A percentile compares a stretch with the other conserved stretches of the same genome.
phyloP scores from a whole-genome alignment of 1,284 basidiomycete genomes.

The Malassezia globosa region DNA sequence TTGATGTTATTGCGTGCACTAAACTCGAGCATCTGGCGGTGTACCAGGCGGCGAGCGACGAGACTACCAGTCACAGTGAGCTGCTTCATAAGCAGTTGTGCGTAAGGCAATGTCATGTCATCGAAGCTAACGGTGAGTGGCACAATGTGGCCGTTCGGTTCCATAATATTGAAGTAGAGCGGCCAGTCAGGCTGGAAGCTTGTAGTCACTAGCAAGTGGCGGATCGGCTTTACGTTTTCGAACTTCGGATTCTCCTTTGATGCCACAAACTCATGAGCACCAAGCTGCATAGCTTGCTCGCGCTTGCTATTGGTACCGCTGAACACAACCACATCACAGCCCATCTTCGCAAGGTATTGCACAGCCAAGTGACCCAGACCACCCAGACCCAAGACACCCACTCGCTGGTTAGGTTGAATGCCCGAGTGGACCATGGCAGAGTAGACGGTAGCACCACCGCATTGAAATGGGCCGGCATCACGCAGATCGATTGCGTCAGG shows the following conservation, averaged over 20 bases:
- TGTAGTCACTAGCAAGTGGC: conserved; percentile 35
- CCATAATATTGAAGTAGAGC: conserved; percentile 29
- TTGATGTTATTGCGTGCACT: conserved; percentile 26
- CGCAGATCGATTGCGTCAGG: conserved; percentile 32
- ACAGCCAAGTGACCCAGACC: conserved; percentile 48
- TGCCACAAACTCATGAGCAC: conserved; percentile 48
- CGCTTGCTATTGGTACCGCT: conserved; percentile 43
- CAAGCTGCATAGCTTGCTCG: conserved; percentile 47
- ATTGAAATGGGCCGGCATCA: conserved; percentile 48
- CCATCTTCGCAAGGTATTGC: conserved; percentile 46
- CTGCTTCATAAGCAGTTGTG: conserved; percentile 30
- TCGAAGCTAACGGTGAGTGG: conserved; percentile 31
- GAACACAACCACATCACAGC: conserved; percentile 47
- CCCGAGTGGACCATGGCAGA: conserved; percentile 48
- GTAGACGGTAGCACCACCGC: conserved; percentile 48
- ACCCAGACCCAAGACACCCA: conserved; percentile 49
- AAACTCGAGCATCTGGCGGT: conserved; percentile 36
- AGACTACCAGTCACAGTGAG: conserved; percentile 31
- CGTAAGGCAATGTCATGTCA: conserved; percentile 27
- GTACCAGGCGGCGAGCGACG: conserved; percentile 32
- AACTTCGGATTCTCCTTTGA: conserved; percentile 30
- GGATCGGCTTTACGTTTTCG: conserved; percentile 32
- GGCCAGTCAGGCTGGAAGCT: conserved; percentile 38
- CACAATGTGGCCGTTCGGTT: conserved; percentile 29
- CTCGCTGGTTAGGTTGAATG: conserved; percentile 40